A percentile compares a stretch with the other conserved stretches of the same genome.
Evolutionary conservation across 1,284 basidiomycete genomes (phyloP).

Genomic region (Anthracocystis walkeri): DNA sequence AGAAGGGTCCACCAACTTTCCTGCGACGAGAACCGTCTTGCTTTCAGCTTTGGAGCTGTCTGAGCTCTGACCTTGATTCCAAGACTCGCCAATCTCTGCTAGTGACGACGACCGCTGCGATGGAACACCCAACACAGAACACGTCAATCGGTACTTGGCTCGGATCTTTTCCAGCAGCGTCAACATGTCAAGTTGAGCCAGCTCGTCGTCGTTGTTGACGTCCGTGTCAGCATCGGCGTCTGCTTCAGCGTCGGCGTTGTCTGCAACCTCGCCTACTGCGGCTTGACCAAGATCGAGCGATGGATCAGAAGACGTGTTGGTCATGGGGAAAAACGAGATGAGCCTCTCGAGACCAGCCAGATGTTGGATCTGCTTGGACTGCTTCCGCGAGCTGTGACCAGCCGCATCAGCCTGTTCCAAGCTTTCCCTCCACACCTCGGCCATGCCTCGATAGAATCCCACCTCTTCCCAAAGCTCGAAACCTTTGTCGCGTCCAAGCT

Average conservation of each 20-base stretch:
- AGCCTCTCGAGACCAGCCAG: conserved; percentile 76
- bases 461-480: conserved; percentile 98
- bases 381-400: conserved; percentile 49
- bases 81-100: conserved; percentile 8
- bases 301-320: conserved; percentile 69
- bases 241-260: conserved; percentile 44
- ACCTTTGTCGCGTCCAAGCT: conserved; percentile 87
- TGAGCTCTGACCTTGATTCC: neutral
- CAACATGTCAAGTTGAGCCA: conserved; percentile 76
- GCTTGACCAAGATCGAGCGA: conserved; percentile 36
- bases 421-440: conserved; percentile 75
- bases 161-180: conserved; percentile 84
- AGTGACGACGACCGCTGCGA: conserved; percentile 69
- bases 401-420: conserved; percentile 33
- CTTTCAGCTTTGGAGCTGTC: conserved; percentile 7
- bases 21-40: conserved; percentile 45
- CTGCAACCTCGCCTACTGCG: conserved; percentile 7
- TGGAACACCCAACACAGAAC: conserved; percentile 82
- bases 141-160: conserved; percentile 86
- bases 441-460: conserved; percentile 89
- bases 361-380: conserved; percentile 75
- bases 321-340: conserved; percentile 79
- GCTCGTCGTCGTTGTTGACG: conserved; percentile 26
- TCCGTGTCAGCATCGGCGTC: conserved; percentile 22
- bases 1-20: conserved; percentile 49